phyloP scores from a whole-genome alignment of 257 asterid species.

The Nicotiana otophora region DNA sequence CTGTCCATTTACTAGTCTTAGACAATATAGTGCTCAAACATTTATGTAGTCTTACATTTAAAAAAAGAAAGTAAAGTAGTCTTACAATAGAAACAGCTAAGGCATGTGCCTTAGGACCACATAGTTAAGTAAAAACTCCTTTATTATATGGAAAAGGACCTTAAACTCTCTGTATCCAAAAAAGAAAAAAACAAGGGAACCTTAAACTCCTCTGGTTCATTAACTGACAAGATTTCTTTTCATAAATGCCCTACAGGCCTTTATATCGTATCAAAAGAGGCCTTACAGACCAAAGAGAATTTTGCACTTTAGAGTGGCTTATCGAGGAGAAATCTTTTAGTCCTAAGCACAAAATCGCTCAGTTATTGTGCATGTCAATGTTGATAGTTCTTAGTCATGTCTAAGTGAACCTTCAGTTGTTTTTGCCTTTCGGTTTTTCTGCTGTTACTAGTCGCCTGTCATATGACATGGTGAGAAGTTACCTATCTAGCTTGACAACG shows the following conservation, averaged over 20 bases:
- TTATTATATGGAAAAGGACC: neutral
- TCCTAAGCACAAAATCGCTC: neutral
- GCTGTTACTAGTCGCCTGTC: neutral
- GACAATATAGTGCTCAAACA: neutral
- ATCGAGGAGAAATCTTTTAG: neutral
- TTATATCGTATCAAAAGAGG: too few relatives aligned
- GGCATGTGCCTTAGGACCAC: neutral
- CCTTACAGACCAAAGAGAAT: neutral
- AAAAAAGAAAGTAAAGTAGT: neutral
- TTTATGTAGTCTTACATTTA: neutral
- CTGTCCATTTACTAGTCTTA: neutral
- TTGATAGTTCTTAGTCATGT: neutral
- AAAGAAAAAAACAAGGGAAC: neutral
- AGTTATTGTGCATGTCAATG: neutral
- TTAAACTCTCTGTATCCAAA: neutral
- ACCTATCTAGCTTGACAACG: neutral
- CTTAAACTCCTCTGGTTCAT: neutral
- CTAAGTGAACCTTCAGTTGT: neutral
- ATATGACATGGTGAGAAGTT: neutral
- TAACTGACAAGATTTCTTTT: neutral
- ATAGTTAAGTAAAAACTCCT: neutral
- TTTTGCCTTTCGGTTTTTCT: neutral
- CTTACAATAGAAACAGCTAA: neutral
- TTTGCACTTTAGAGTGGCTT: neutral
- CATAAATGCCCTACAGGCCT: neutral